Evolutionary conservation across 192 early-diverging fungal species (phyloP), one percentile per base, ranked within the genome.

Genomic region (Cetraspora pellucida): DNA sequence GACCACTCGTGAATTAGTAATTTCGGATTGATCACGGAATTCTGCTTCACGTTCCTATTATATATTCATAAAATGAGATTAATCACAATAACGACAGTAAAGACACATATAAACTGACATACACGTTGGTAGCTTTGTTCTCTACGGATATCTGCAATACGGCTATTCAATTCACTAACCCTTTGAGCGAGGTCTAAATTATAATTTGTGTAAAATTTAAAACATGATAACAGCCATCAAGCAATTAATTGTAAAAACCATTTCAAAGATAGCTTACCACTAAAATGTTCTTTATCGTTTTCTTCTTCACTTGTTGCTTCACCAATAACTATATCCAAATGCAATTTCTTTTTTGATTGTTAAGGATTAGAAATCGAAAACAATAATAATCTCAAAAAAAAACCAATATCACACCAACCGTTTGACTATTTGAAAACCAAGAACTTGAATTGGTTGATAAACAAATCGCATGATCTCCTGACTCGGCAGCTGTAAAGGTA

Each of bases 401-500:
- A n/a, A n/a, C n/a, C n/a, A n/a, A 58, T 6, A 80, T 0, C 25
- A 17, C 21, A 65, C 82, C 28, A 85, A 94, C 92, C 28, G 88
- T 90, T 77, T 89, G 88, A 60, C 85, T 82, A 19, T 87, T 85
- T 27, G 87, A 85, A 82, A 96, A 89, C 93, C 93, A 95, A n/a
- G 88, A 85, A 44, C 86, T 81, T 19, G 87, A 82, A 4, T 83
- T 85, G 11, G 87, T 86, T 76, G 86, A 89, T 65, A 99, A 83
- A 82, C 98, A 99, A 66, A 99, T 95, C 19, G 88, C 83, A 82
- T 99, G 96, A 79, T 96, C 91, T 58, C 97, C 96, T 46, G 92
- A 87, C 69, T 93, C 93, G 27, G 92, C 86, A 23, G 97, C 90
- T 14, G 95, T 96, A 77, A 99, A 99, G 45, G 91, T 91, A 79